These are phyloP conservation scores for Peronospora belbahrii DNA, from an alignment of 352 stramenopile genomes.

Conservation along the genomic window DNA sequence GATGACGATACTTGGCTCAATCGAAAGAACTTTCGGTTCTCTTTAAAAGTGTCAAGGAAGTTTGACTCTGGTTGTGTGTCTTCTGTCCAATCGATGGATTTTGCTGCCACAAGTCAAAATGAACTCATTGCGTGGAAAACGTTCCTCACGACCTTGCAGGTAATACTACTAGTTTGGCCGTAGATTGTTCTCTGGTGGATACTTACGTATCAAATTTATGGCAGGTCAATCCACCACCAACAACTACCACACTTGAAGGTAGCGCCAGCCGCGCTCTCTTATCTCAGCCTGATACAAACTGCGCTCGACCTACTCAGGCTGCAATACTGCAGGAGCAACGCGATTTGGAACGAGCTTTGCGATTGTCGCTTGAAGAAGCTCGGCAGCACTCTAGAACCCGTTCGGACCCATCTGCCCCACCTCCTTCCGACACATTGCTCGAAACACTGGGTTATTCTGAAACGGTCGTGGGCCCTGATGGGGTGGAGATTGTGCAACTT, in stretches of 20 bases:
- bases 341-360: conserved; percentile 47
- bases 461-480: conserved; percentile 47
- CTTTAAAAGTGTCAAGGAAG: conserved; percentile 54
- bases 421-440: conserved; percentile 30
- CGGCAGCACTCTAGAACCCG: conserved; percentile 21
- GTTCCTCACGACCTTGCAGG: conserved; percentile 52
- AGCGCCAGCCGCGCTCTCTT: neutral
- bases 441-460: conserved; percentile 33
- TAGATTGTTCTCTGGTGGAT: neutral
- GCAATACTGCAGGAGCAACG: conserved; percentile 43
- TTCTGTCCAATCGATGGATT: conserved; percentile 53
- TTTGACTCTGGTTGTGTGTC: conserved; percentile 51
- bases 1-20: conserved; percentile 58
- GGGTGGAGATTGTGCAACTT: conserved; percentile 76
- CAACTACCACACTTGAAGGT: conserved; percentile 21
- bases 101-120: conserved; percentile 45
- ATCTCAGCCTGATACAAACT: conserved; percentile 1
- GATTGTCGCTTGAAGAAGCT: conserved; percentile 51
- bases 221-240: conserved; percentile 19
- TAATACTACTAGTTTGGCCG: too few relatives aligned
- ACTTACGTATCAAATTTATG: conserved; percentile 1
- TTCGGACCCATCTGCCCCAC: conserved; percentile 19
- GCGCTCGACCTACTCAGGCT: conserved; percentile 10
- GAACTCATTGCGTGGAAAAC: conserved; percentile 67
- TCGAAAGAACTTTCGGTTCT: conserved; percentile 58